Evolutionary conservation across 306 rosid species (phyloP).

Genomic region (Cucumis hystrix): DNA sequence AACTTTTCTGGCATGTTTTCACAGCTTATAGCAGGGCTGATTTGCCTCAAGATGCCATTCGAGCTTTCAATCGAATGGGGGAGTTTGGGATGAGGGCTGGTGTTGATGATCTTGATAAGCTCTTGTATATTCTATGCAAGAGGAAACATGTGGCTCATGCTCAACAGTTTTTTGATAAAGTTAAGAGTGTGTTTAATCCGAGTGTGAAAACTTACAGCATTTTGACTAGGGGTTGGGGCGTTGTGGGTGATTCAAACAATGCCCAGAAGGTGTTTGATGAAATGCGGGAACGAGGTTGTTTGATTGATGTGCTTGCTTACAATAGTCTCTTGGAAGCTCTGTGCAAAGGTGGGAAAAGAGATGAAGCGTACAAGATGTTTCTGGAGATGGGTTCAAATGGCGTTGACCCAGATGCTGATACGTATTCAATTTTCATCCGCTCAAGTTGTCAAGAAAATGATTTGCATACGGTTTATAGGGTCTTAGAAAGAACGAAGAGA

Average conservation of each 20-base stretch:
- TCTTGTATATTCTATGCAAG: constrained; percentile 49
- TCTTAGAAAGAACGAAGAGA: constrained; percentile 59
- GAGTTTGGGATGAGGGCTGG: constrained; percentile 60
- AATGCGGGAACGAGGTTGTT: constrained; percentile 54
- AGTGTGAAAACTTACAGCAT: constrained; percentile 53
- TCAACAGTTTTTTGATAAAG: constrained; percentile 52
- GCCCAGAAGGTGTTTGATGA: constrained; percentile 58
- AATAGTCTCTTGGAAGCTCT: constrained; percentile 53
- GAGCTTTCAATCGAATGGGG: constrained; percentile 60
- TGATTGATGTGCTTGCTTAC: constrained; percentile 55
- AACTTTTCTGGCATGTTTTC: constrained; percentile 68
- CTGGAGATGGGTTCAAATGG: constrained; percentile 34
- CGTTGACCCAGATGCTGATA: constrained; percentile 51
- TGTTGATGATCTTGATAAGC: constrained; percentile 55
- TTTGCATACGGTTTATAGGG: constrained; percentile 50
- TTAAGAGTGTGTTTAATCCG: constrained; percentile 31
- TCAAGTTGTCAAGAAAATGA: constrained; percentile 49
- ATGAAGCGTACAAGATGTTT: constrained; percentile 47
- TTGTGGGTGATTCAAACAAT: constrained; percentile 35
- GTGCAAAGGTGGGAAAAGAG: constrained; percentile 54
- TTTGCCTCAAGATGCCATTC: constrained; percentile 65
- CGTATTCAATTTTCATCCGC: constrained; percentile 62
- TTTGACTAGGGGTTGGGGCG: constrained; percentile 76
- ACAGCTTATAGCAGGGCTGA: constrained; percentile 52
- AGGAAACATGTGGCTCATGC: constrained; percentile 60